These are phyloP conservation scores for Coemansia sp. DNA, from an alignment of 192 early-diverging fungal genomes.

Conservation along the genomic window DNA sequence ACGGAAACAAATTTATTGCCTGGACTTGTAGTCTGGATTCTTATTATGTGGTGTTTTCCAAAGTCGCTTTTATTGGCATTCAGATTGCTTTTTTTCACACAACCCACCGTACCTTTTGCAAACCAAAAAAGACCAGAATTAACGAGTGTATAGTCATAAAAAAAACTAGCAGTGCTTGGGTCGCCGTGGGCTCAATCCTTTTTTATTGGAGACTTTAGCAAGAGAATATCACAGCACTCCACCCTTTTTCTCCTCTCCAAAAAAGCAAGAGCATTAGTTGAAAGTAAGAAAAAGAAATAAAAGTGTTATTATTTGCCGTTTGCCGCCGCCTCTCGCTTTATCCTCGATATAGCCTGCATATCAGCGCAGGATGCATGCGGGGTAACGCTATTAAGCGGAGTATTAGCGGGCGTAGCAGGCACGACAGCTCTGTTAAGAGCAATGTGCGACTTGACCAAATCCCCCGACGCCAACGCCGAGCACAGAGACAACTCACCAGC, in stretches of 20 bases:
- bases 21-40: too few species aligned
- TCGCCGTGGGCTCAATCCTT: too few species aligned
- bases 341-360: conserved; percentile 8
- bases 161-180: too few species aligned
- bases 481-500: conserved; percentile 88
- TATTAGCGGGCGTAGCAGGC: conserved; percentile 38
- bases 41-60: too few species aligned
- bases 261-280: not conserved
- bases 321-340: conserved; percentile 13
- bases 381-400: conserved; percentile 11
- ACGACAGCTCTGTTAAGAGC: conserved; percentile 70
- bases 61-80: too few species aligned
- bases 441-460: conserved; percentile 88
- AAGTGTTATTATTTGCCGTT: conserved; percentile 13
- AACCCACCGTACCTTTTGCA: too few species aligned
- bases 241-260: not conserved
- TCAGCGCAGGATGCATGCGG: conserved; percentile 24
- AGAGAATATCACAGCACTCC: not conserved
- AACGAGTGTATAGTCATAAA: too few species aligned
- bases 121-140: too few species aligned
- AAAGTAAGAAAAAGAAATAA: not conserved
- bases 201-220: too few species aligned
- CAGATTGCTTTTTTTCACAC: too few species aligned
- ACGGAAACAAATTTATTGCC: too few species aligned
- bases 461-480: conserved; percentile 82